Conservation (phyloP, 768 basidiomycete species). For the Boletellus sp. region DNA sequence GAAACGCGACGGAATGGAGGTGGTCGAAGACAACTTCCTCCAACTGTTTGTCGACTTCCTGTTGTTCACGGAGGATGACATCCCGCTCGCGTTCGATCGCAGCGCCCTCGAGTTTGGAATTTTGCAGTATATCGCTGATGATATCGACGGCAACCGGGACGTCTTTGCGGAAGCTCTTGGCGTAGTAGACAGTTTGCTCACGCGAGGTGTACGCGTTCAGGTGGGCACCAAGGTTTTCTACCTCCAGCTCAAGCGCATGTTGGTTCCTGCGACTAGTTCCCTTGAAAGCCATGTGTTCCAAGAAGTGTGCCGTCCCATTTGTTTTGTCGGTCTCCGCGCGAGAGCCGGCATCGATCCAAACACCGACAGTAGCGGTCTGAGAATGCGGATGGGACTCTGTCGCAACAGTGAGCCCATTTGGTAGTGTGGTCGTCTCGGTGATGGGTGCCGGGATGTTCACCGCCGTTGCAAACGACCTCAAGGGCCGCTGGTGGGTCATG, state of each 20-base stretch:
- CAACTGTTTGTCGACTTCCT: slow-evolving; percentile 97
- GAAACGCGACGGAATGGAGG: slow-evolving; percentile 94
- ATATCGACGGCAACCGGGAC: slow-evolving; percentile 90
- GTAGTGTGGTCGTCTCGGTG: slow-evolving; percentile 87
- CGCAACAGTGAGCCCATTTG: slow-evolving; percentile 93
- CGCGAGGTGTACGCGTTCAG: slow-evolving; percentile 98
- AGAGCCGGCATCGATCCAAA: slow-evolving; percentile 98
- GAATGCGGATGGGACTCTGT: slow-evolving; percentile 87
- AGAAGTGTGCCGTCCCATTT: slow-evolving; percentile 96
- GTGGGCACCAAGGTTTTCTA: slow-evolving; percentile 96
- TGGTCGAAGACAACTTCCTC: slow-evolving; percentile 99
- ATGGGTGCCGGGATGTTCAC: slow-evolving; percentile 64
- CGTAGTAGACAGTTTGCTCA: slow-evolving; percentile 99
- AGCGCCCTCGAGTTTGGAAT: slow-evolving; percentile 82
- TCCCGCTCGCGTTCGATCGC: slow-evolving; percentile 96
- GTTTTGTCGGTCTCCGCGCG: slow-evolving; percentile 94
- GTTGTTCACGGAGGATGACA: slow-evolving; percentile 94
- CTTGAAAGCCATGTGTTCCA: slow-evolving; percentile 98
- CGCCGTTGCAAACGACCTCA: slow-evolving; percentile 74
- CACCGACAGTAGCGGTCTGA: slow-evolving; percentile 96
- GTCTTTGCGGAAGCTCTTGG: slow-evolving; percentile 97
- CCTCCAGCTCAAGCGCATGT: slow-evolving; percentile 90
- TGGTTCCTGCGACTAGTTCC: slow-evolving; percentile 88
- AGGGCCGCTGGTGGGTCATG: slow-evolving; percentile 37
- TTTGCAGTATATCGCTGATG: slow-evolving; percentile 96